A percentile compares a stretch with the other conserved stretches of the same genome.
These are phyloP conservation scores for Pseudotulostoma volvatum DNA, from an alignment of 495 filamentous ascomycete genomes.

Conservation along the genomic window DNA sequence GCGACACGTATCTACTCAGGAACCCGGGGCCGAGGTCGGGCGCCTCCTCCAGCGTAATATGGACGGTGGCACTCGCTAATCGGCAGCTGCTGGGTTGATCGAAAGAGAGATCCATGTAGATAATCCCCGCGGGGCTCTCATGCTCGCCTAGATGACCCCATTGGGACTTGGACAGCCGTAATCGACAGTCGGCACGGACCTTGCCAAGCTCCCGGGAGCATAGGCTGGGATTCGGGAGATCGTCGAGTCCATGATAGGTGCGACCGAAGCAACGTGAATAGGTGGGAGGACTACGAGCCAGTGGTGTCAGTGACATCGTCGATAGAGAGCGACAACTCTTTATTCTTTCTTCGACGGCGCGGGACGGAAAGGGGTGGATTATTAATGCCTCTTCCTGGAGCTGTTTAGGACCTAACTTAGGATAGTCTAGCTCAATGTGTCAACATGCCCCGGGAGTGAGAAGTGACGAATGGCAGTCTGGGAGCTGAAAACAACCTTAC, in stretches of 20 bases:
- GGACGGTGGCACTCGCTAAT: constrained; percentile 3
- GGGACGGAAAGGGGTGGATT: no score
- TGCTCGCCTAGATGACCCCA: constrained; percentile 2
- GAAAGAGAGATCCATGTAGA: constrained; percentile 5
- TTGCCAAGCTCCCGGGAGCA: constrained; percentile 2
- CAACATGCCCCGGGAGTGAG: no score
- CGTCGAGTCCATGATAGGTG: not conserved
- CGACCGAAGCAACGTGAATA: constrained; percentile 2
- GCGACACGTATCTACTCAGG: no score
- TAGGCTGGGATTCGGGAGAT: constrained; percentile 1
- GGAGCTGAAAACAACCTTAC: no score
- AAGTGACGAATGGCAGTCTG: no score
- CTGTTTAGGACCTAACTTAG: no score
- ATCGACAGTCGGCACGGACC: constrained; percentile 5
- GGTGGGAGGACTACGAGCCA: not conserved
- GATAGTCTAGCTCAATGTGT: no score
- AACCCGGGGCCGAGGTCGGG: not conserved
- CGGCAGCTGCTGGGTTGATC: constrained; percentile 3
- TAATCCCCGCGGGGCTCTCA: constrained; percentile 2
- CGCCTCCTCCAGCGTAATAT: constrained; percentile 2
- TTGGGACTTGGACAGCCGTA: constrained; percentile 3
- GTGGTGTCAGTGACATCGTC: not conserved
- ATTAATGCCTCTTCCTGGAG: no score
- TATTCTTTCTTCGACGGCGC: no score
- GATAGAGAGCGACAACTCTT: no score